phyloP scores from a whole-genome alignment of 495 filamentous ascomycete genomes.

The Lepraria neglecta region DNA sequence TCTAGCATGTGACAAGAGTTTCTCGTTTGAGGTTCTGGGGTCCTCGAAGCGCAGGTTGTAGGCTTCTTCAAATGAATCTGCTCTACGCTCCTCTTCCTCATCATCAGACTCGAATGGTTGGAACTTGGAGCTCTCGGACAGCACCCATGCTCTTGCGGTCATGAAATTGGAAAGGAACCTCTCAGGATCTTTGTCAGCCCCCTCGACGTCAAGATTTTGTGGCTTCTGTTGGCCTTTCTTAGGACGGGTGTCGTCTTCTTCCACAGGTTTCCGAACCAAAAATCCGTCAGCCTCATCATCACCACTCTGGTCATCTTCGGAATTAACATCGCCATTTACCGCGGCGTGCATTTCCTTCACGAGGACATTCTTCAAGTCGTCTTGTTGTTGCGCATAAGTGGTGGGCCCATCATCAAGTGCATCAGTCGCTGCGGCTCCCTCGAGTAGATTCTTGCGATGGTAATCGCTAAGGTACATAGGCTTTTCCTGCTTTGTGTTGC shows the following conservation, averaged over 20 bases:
- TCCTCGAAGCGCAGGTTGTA: slow-evolving; percentile 97
- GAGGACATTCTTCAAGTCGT: slow-evolving; percentile 66
- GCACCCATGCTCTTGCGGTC: slow-evolving; percentile 80
- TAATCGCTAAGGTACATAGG: slow-evolving; percentile 85
- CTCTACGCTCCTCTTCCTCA: slow-evolving; percentile 70
- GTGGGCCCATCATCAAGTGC: slow-evolving; percentile 47
- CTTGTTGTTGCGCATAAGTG: slow-evolving; percentile 83
- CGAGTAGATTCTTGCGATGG: slow-evolving; percentile 76
- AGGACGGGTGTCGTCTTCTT: slow-evolving; percentile 33
- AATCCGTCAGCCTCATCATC: slow-evolving; percentile 68
- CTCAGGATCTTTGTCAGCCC: slow-evolving; percentile 85
- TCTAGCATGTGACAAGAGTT: slow-evolving; percentile 78
- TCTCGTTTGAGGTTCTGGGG: slow-evolving; percentile 73
- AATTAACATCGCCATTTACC: slow-evolving; percentile 36
- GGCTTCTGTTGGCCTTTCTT: slow-evolving; percentile 26
- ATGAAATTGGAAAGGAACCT: slow-evolving; percentile 85
- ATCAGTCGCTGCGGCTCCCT: slow-evolving; percentile 51
- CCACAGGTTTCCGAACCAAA: slow-evolving; percentile 48
- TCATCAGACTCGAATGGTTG: slow-evolving; percentile 89
- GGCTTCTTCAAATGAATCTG: slow-evolving; percentile 84
- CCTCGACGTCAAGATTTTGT: slow-evolving; percentile 56
- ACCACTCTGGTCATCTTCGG: slow-evolving; percentile 43
- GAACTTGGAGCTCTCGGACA: slow-evolving; percentile 51
- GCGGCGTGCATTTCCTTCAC: slow-evolving; percentile 73
- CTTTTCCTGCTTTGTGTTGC: slow-evolving; percentile 57